These are phyloP conservation scores for Luzula sylvatica DNA, from an alignment of 176 grass and related monocot species.

Conservation along the genomic window DNA sequence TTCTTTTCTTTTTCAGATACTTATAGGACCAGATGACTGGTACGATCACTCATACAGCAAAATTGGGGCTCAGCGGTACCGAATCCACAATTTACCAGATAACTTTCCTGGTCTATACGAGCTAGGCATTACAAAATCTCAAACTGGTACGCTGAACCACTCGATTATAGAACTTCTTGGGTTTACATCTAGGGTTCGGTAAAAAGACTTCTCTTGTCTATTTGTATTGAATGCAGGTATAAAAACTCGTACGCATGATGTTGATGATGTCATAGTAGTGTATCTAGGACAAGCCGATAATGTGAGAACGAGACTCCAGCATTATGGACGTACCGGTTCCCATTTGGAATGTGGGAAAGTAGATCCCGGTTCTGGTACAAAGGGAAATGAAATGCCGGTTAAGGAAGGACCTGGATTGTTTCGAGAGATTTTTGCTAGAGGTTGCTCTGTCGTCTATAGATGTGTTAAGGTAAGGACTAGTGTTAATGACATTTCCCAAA, in stretches of 20 bases:
- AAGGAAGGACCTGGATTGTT: conserved; percentile 41
- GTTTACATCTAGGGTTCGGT: too few relatives aligned
- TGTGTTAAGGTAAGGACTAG: conserved; percentile 44
- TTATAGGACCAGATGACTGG: conserved; percentile 73
- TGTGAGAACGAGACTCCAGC: conserved; percentile 74
- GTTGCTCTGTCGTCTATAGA: conserved; percentile 59
- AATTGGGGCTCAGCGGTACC: conserved; percentile 60
- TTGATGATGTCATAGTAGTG: conserved; percentile 48
- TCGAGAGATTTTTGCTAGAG: conserved; percentile 59
- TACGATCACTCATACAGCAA: conserved; percentile 47
- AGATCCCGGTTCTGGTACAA: conserved; percentile 21
- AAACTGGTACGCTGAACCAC: not conserved
- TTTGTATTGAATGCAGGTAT: conserved; percentile 7
- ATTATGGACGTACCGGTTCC: conserved; percentile 82
- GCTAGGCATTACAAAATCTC: conserved; percentile 31
- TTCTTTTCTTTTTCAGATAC: conserved; percentile 33
- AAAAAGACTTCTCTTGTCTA: too few relatives aligned
- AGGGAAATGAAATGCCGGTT: not conserved
- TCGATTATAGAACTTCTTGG: too few relatives aligned
- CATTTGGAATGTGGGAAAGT: conserved; percentile 59
- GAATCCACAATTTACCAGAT: conserved; percentile 58
- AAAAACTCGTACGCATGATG: conserved; percentile 24
- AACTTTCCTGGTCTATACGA: conserved; percentile 77
- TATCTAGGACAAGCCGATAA: conserved; percentile 91
- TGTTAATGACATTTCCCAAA: too few relatives aligned